Conservation (phyloP, 2,329 filamentous ascomycete species). For the Phaeosphaeriaceae sp. region DNA sequence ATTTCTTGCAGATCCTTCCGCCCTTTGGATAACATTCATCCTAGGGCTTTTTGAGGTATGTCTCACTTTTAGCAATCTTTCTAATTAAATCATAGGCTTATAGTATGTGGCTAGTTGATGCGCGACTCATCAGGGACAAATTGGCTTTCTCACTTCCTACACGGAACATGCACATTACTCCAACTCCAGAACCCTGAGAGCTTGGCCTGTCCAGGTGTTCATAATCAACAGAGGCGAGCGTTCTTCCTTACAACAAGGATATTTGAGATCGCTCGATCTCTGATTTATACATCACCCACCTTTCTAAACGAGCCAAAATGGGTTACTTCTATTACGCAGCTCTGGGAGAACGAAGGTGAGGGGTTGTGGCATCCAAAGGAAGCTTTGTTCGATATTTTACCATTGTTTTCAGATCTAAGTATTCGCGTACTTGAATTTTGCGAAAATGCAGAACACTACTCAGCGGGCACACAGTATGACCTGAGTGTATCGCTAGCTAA, state of each 20-base stretch:
- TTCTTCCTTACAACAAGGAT: slow-evolving; percentile 37
- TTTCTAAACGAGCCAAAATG: slow-evolving; percentile 29
- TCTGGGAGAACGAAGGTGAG: slow-evolving; percentile 20
- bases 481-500: slow-evolving; percentile 15
- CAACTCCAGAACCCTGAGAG: slow-evolving; percentile 23
- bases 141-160: slow-evolving; percentile 37
- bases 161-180: slow-evolving; percentile 35
- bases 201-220: slow-evolving; percentile 5
- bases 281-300: slow-evolving; percentile 31
- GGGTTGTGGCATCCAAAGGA: slow-evolving; percentile 33
- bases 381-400: slow-evolving; percentile 34
- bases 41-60: slow-evolving; percentile 34
- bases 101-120: slow-evolving; percentile 27
- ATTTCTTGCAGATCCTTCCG: slow-evolving; percentile 20
- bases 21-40: slow-evolving; percentile 35
- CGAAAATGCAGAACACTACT: background rate
- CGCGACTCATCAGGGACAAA: slow-evolving; percentile 31
- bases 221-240: slow-evolving; percentile 14
- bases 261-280: slow-evolving; percentile 35
- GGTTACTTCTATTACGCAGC: slow-evolving; percentile 19
- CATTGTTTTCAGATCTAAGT: slow-evolving; percentile 26
- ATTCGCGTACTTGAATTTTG: slow-evolving; percentile 19
- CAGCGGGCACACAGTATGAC: background rate
- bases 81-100: too few relatives aligned
- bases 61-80: background rate